These are phyloP conservation scores for Xylaria bambusicola DNA, from an alignment of 495 filamentous ascomycete species.

Conservation along the genomic window DNA sequence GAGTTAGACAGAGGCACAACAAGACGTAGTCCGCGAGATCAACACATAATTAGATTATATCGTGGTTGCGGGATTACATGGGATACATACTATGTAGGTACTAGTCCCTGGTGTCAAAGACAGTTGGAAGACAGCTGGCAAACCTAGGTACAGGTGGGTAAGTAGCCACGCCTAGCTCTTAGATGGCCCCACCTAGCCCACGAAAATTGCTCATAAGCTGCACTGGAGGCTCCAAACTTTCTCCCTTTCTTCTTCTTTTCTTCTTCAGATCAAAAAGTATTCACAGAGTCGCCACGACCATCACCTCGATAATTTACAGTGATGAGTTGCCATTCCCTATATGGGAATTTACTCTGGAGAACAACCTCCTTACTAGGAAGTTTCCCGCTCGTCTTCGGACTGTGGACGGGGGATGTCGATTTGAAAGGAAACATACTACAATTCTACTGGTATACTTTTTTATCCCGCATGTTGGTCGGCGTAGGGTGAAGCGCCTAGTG, in stretches of 20 bases:
- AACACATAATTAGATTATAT: background rate
- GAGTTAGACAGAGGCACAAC: background rate
- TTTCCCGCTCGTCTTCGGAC: conserved; percentile 43
- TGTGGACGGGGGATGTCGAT: conserved; percentile 51
- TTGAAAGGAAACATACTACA: conserved; percentile 38
- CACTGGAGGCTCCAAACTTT: conserved; percentile 4
- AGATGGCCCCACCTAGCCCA: conserved; percentile 2
- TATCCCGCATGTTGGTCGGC: too few species aligned
- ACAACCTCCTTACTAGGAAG: conserved; percentile 55
- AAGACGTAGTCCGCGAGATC: background rate
- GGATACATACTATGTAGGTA: too few species aligned
- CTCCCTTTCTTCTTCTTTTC: conserved; percentile 32
- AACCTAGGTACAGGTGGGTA: too few species aligned
- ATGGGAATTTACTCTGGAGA: conserved; percentile 50
- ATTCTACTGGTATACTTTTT: too few species aligned
- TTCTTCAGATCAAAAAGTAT: conserved; percentile 57
- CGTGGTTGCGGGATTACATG: too few species aligned
- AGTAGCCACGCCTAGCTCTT: background rate
- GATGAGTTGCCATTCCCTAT: conserved; percentile 52
- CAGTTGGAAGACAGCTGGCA: background rate
- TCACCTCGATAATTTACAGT: conserved; percentile 50
- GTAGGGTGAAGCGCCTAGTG: background rate
- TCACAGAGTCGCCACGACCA: conserved; percentile 55
- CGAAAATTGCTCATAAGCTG: conserved; percentile 14
- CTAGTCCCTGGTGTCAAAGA: background rate